phyloP scores from a whole-genome alignment of 345 rosid genomes.

The Melaleuca quinquenervia region DNA sequence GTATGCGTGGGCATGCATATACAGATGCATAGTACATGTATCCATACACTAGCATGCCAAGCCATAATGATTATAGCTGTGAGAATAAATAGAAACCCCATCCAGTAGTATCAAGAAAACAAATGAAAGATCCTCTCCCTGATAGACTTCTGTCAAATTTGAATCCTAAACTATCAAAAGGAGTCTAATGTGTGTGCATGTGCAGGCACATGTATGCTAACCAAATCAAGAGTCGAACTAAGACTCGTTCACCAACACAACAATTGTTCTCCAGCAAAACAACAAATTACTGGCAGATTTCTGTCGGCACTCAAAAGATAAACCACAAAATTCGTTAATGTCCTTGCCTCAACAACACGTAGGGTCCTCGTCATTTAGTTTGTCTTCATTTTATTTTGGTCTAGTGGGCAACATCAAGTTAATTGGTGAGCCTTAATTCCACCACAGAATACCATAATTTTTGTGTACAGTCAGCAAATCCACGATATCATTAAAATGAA shows the following conservation, averaged over 20 bases:
- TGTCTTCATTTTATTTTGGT: not conserved
- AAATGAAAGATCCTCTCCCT: not conserved
- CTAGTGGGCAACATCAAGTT: not conserved
- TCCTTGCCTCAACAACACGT: not conserved
- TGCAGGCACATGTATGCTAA: not conserved
- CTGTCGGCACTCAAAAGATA: not conserved
- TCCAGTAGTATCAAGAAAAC: not conserved
- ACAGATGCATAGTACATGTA: not conserved
- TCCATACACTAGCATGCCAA: not conserved
- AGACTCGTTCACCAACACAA: not conserved
- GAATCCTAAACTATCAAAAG: not conserved
- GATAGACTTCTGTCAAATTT: not conserved
- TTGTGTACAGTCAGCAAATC: not conserved
- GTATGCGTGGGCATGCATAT: not conserved
- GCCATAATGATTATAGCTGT: not conserved
- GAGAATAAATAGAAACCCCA: not conserved
- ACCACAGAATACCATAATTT: not conserved
- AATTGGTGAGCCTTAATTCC: not conserved
- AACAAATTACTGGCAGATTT: not conserved
- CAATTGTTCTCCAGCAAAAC: not conserved
- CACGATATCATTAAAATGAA: not conserved
- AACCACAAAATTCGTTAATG: not conserved
- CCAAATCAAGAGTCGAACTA: not conserved
- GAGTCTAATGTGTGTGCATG: not conserved
- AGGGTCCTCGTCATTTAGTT: not conserved